These are phyloP conservation scores for Ophiobolus disseminans DNA, from an alignment of 2,329 filamentous ascomycete species.

Conservation along the genomic window DNA sequence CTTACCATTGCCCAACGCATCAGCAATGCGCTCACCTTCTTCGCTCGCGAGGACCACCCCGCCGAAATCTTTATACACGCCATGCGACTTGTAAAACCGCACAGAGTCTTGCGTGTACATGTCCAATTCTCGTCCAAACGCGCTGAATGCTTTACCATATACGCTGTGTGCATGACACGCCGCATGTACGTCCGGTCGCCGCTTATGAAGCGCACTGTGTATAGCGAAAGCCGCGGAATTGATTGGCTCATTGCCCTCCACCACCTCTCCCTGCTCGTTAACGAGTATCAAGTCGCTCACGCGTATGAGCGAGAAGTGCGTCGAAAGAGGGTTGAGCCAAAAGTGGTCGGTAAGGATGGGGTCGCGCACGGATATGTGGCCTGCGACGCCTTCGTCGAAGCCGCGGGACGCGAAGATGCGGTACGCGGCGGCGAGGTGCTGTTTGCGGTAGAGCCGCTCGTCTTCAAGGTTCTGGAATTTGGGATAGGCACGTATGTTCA, in stretches of 20 bases:
- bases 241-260: conserved; percentile 51
- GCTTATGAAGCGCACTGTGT: conserved; percentile 52
- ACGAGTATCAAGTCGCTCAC: conserved; percentile 55
- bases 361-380: conserved; percentile 55
- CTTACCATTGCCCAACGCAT: conserved; percentile 45
- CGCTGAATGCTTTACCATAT: conserved; percentile 56
- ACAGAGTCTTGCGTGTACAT: conserved; percentile 59
- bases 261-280: conserved; percentile 52
- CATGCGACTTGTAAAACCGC: conserved; percentile 51
- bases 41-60: conserved; percentile 54
- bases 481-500: conserved; percentile 57
- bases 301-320: conserved; percentile 53
- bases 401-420: conserved; percentile 48
- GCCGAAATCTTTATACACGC: conserved; percentile 51
- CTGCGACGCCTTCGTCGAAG: conserved; percentile 53
- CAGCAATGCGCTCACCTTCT: conserved; percentile 55
- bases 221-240: conserved; percentile 58
- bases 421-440: conserved; percentile 56
- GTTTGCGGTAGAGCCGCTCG: conserved; percentile 53
- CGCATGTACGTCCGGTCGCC: conserved; percentile 49
- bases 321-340: conserved; percentile 54
- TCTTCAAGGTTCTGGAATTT: conserved; percentile 49
- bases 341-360: conserved; percentile 44
- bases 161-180: conserved; percentile 56
- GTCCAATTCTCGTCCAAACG: conserved; percentile 55